phyloP scores from a whole-genome alignment of 1,284 basidiomycete species.

The Omphalotus olearius region DNA sequence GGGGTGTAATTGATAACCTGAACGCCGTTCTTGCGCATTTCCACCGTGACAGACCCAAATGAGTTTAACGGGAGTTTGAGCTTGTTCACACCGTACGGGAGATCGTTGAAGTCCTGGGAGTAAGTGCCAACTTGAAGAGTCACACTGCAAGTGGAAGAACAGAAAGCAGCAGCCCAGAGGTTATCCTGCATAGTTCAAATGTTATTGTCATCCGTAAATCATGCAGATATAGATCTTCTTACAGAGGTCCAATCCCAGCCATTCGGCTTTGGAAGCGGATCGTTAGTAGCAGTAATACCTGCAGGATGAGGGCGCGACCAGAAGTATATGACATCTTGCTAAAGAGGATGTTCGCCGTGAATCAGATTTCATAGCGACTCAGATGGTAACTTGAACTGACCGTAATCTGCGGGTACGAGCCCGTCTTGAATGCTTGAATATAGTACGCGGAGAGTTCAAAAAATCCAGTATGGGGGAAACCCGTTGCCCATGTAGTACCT shows the following conservation, averaged over 20 bases:
- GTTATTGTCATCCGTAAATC: constrained; percentile 10
- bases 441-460: constrained; percentile 49
- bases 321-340: constrained; percentile 55
- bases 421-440: constrained; percentile 60
- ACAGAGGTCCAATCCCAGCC: constrained; percentile 39
- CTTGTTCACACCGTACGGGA: constrained; percentile 32
- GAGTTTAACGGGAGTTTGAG: constrained; percentile 18
- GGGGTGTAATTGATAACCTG: constrained; percentile 4
- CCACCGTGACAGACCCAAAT: background rate
- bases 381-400: constrained; percentile 25
- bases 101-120: constrained; percentile 27
- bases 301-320: constrained; percentile 61
- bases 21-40: constrained; percentile 3
- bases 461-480: constrained; percentile 38
- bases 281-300: constrained; percentile 33
- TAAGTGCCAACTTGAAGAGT: constrained; percentile 35
- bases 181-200: constrained; percentile 30
- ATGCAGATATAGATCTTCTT: constrained; percentile 11
- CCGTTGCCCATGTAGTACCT: constrained; percentile 31
- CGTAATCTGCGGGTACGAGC: constrained; percentile 52
- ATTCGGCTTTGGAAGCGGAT: constrained; percentile 32
- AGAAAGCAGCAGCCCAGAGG: constrained; percentile 49
- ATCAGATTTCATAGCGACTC: constrained; percentile 18
- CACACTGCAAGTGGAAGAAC: constrained; percentile 43
- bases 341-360: background rate